A percentile compares a stretch with the other conserved stretches of the same genome.
phyloP scores from a whole-genome alignment of 306 rosid genomes.

The Carpinus fangiana region DNA sequence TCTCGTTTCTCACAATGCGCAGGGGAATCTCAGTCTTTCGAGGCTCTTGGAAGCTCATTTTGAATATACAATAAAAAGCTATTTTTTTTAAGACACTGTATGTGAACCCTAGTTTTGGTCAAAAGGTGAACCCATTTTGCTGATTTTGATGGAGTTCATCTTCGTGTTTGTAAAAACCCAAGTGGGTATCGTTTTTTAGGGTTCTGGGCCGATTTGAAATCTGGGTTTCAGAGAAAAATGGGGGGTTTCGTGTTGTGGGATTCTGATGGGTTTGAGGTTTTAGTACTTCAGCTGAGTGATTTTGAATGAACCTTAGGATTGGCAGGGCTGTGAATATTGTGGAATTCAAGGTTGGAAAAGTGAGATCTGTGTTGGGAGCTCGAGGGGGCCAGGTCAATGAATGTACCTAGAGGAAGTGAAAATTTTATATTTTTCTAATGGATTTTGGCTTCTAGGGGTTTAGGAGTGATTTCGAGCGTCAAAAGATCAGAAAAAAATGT shows the following conservation, averaged over 20 bases:
- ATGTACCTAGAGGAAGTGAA: conserved; percentile 25
- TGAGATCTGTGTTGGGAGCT: conserved; percentile 55
- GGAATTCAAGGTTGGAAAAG: conserved; percentile 35
- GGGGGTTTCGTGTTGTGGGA: conserved; percentile 35
- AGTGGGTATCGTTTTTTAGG: conserved; percentile 33
- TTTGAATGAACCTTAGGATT: conserved; percentile 19
- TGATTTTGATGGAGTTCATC: conserved; percentile 18
- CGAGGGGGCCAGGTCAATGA: conserved; percentile 31
- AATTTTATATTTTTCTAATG: conserved; percentile 1
- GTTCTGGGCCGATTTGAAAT: conserved; percentile 27
- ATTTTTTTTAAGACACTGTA: conserved; percentile 14
- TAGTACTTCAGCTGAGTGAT: conserved; percentile 15
- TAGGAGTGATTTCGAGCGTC: conserved; percentile 28
- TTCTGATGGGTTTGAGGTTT: conserved; percentile 25
- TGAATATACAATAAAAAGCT: conserved; percentile 15
- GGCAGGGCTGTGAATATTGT: conserved; percentile 17
- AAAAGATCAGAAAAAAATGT: conserved; percentile 7
- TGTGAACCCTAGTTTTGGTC: conserved; percentile 56
- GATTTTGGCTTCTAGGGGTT: conserved; percentile 18
- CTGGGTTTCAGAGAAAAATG: conserved; percentile 30
- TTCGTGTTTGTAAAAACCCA: conserved; percentile 10
- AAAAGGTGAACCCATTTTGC: conserved; percentile 40
- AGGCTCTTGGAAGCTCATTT: conserved; percentile 47
- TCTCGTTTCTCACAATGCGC: conserved; percentile 50
- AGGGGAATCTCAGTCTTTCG: conserved; percentile 53